These are phyloP conservation scores for Trichosporon sp. DNA, from an alignment of 1,284 basidiomycete genomes.

Conservation along the genomic window DNA sequence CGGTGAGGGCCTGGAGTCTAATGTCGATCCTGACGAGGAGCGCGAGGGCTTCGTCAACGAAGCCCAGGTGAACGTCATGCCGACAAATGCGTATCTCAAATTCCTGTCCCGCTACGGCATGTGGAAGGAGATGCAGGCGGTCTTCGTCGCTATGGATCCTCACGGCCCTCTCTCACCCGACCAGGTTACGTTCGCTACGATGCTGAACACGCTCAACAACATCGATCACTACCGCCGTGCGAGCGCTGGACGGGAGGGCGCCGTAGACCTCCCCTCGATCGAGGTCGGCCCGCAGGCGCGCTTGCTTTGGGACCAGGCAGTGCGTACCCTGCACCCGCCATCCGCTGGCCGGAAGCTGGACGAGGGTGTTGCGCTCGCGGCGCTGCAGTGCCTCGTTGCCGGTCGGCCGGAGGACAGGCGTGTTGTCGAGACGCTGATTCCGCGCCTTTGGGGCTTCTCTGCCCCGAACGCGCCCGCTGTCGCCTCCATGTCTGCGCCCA, in stretches of 20 bases:
- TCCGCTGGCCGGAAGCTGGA: conserved; percentile 36
- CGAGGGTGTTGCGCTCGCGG: conserved; percentile 38
- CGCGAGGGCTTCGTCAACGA: conserved; percentile 13
- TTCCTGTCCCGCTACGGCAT: conserved; percentile 46
- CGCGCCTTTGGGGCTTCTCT: conserved; percentile 41
- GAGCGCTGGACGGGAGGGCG: background rate
- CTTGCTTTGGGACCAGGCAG: conserved; percentile 43
- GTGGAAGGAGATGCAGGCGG: conserved; percentile 48
- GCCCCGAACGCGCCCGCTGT: conserved; percentile 33
- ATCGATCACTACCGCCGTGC: conserved; percentile 26
- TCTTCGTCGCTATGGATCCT: conserved; percentile 45
- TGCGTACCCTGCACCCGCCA: conserved; percentile 33
- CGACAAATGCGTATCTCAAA: conserved; percentile 54
- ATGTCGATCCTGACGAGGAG: background rate
- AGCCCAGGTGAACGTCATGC: conserved; percentile 36
- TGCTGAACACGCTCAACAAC: conserved; percentile 39
- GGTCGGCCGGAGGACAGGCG: conserved; percentile 43
- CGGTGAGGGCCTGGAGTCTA: background rate
- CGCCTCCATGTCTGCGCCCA: conserved; percentile 7
- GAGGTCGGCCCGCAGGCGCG: conserved; percentile 34
- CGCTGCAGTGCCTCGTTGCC: conserved; percentile 36
- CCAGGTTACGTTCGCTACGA: conserved; percentile 45
- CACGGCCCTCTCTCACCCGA: conserved; percentile 46
- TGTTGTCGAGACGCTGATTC: conserved; percentile 38
- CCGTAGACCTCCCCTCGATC: conserved; percentile 16